These are phyloP conservation scores for Fusarium sp. DNA, from an alignment of 2,329 filamentous ascomycete species.

Conservation along the genomic window DNA sequence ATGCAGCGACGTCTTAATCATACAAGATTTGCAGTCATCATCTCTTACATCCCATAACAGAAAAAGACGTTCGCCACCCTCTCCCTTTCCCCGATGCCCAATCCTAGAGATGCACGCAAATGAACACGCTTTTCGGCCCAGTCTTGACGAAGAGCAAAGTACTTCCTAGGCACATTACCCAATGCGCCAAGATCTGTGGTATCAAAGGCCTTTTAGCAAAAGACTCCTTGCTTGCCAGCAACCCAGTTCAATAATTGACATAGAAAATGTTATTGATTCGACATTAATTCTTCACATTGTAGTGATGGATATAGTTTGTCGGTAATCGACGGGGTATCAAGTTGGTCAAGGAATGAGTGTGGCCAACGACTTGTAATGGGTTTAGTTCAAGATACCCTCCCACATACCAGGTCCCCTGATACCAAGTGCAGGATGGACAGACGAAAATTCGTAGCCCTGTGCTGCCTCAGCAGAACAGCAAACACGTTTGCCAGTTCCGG, in stretches of 20 bases:
- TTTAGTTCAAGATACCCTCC: slow-evolving; percentile 70
- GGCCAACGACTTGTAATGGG: slow-evolving; percentile 29
- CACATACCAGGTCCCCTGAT: slow-evolving; percentile 73
- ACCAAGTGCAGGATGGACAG: slow-evolving; percentile 62
- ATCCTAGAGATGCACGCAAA: slow-evolving; percentile 58
- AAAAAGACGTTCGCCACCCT: slow-evolving; percentile 46
- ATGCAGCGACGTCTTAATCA: slow-evolving; percentile 47
- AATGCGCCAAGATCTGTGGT: slow-evolving; percentile 45
- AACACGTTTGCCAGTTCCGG: slow-evolving; percentile 70
- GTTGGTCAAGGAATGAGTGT: slow-evolving; percentile 37
- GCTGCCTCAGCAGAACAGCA: slow-evolving; percentile 73
- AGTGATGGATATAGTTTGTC: slow-evolving; percentile 36
- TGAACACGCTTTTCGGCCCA: slow-evolving; percentile 56
- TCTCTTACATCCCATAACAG: slow-evolving; percentile 28
- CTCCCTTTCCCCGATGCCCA: slow-evolving; percentile 48
- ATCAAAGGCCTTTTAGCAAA: slow-evolving; percentile 49
- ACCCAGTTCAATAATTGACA: slow-evolving; percentile 43
- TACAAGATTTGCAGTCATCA: slow-evolving; percentile 48
- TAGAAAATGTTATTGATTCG: slow-evolving; percentile 45
- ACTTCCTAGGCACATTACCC: slow-evolving; percentile 49
- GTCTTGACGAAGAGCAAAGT: slow-evolving; percentile 49
- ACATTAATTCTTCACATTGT: slow-evolving; percentile 44
- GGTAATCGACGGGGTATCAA: slow-evolving; percentile 35
- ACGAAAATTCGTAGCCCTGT: slow-evolving; percentile 59
- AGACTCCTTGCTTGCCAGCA: slow-evolving; percentile 47